A percentile compares a stretch with the other conserved stretches of the same genome.
phyloP scores from a whole-genome alignment of 176 grass and related monocot species.

The Ensete glaucum region DNA sequence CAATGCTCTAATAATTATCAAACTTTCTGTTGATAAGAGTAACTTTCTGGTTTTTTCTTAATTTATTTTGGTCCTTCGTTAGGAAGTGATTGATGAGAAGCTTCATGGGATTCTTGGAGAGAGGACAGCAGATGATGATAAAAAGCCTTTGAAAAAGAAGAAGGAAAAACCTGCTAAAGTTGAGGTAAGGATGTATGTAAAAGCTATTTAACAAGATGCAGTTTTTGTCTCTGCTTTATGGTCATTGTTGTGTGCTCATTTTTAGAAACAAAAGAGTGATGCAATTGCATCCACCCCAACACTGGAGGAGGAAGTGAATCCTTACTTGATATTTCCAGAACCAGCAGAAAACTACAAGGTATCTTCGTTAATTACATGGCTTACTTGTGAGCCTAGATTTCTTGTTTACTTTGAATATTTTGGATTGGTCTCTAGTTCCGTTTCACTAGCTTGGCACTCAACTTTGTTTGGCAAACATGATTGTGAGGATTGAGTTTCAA shows the following conservation, averaged over 20 bases:
- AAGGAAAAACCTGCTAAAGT: constrained; percentile 84
- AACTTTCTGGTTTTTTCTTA: constrained; percentile 10
- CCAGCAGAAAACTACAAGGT: constrained; percentile 94
- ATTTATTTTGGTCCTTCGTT: constrained; percentile 24
- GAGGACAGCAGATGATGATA: constrained; percentile 79
- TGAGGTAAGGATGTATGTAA: constrained; percentile 42
- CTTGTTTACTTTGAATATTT: neutral
- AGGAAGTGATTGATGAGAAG: constrained; percentile 82
- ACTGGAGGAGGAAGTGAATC: constrained; percentile 88
- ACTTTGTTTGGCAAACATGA: neutral
- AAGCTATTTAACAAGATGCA: constrained; percentile 1
- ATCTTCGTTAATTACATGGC: neutral
- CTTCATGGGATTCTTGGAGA: constrained; percentile 75
- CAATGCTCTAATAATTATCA: neutral
- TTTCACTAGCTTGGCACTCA: neutral
- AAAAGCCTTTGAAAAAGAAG: constrained; percentile 91
- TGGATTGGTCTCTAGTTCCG: neutral
- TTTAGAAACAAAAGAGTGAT: constrained; percentile 59
- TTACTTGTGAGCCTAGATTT: neutral
- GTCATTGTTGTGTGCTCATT: constrained; percentile 16
- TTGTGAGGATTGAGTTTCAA: neutral
- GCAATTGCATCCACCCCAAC: constrained; percentile 31
- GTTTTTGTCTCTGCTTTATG: neutral
- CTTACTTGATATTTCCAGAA: constrained; percentile 83
- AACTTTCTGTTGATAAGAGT: constrained; percentile 6